phyloP scores from a whole-genome alignment of 805 yeast genomes.

The Clavispora fructus region DNA sequence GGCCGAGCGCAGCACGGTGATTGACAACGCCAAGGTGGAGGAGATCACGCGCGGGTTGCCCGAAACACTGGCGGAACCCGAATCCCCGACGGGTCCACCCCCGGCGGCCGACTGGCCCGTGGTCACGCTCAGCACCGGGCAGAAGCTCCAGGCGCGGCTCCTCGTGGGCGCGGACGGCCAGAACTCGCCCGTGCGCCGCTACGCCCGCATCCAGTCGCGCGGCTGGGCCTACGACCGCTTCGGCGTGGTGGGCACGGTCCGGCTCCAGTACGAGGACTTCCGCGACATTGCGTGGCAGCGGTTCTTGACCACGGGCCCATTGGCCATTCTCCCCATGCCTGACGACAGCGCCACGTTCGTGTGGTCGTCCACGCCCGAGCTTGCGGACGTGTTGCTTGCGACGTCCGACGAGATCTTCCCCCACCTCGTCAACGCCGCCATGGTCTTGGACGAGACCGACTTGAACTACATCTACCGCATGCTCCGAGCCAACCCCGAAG shows the following conservation, averaged over 20 bases:
- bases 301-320: constrained; percentile 85
- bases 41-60: constrained; percentile 38
- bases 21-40: constrained; percentile 66
- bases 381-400: constrained; percentile 57
- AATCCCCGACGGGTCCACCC: no score
- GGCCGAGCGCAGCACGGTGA: constrained; percentile 30
- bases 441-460: constrained; percentile 73
- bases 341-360: constrained; percentile 84
- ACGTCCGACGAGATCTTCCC: constrained; percentile 60
- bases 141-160: constrained; percentile 59
- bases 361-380: constrained; percentile 82
- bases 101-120: constrained; percentile 82
- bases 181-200: constrained; percentile 85
- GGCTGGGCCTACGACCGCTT: constrained; percentile 89
- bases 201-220: constrained; percentile 73
- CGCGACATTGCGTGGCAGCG: constrained; percentile 87
- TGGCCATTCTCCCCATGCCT: constrained; percentile 87
- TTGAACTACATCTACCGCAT: constrained; percentile 59
- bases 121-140: constrained; percentile 63
- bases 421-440: constrained; percentile 76
- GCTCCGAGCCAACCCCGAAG: constrained; percentile 33
- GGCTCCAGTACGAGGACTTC: constrained; percentile 66
- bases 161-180: constrained; percentile 94
- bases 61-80: no score
- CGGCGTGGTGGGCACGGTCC: constrained; percentile 90